Evolutionary conservation across 192 early-diverging fungal species (phyloP), one percentile per base, ranked within the genome.

Genomic region (Pilobolus umbonatus): DNA sequence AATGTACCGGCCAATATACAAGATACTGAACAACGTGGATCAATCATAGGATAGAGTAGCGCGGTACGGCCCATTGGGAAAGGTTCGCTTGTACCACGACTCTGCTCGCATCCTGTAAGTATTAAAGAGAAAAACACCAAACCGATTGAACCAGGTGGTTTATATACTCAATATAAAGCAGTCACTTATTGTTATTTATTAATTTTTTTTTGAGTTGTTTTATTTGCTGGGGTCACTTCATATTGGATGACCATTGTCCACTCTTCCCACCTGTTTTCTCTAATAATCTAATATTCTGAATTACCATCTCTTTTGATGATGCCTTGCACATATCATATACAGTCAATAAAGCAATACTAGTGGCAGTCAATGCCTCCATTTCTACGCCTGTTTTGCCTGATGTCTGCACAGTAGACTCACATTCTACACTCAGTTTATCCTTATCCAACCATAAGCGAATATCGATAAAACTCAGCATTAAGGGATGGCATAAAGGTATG

Each of bases 241-340:
- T n/a, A n/a, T n/a, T n/a, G n/a, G 30, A 56, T 39, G 34, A 29
- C 64, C 76, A 85, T 6, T 45, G 26, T 0, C 89, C 93, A 56
- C 85, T 88, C 60, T 88, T 89, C 6, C 95, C 95, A 5, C 95
- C 95, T 1, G 83, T 73, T 68, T 98, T 98, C 48, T 80, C 69
- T 19, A 88, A 69, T 0, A 98, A 84, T 3, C 85, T 67, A 31
- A 95, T 75, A 35, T 81, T 76, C 25, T 77, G 74, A 62, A 98
- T 94, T 22, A 69, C 65, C 77, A 95, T 95, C n/a, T 69, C 74
- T 57, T 92, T 91, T 32, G 85, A 81, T 7, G 87, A 90, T 1
- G 92, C 91, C 62, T 98, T 98, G 69, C 89, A 95, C 95, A 98
- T 98, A 64, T 98, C 95, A 79, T 86, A 95, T 0, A 98, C 83